phyloP scores from a whole-genome alignment of 768 basidiomycete species.

The Xerocomellus amylosporus region DNA sequence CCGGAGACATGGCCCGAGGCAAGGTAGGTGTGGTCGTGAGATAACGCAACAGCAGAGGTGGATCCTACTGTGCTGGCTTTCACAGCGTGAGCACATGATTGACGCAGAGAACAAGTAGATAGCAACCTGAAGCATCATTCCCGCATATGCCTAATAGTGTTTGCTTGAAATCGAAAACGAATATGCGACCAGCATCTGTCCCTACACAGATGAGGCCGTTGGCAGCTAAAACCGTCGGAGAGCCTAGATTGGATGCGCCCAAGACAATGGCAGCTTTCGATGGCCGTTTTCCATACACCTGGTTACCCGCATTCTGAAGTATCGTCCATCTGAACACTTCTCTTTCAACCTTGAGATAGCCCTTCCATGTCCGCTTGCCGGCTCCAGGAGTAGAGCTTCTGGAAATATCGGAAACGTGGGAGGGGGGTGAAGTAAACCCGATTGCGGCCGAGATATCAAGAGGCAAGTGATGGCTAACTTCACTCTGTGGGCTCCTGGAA shows the following conservation, averaged over 20 bases:
- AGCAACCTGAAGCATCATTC: slow-evolving; percentile 58
- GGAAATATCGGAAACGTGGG: slow-evolving; percentile 70
- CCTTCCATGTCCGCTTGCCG: slow-evolving; percentile 21
- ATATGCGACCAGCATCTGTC: slow-evolving; percentile 70
- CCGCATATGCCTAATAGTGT: slow-evolving; percentile 78
- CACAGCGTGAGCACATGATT: slow-evolving; percentile 18
- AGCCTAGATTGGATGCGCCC: slow-evolving; percentile 55
- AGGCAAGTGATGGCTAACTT: slow-evolving; percentile 43
- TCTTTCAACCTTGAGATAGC: slow-evolving; percentile 32
- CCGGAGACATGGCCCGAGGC: slow-evolving; percentile 86
- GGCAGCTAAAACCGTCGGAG: slow-evolving; percentile 77
- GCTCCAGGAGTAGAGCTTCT: slow-evolving; percentile 57
- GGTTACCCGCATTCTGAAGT: slow-evolving; percentile 55
- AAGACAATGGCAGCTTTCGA: slow-evolving; percentile 63
- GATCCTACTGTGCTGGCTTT: slow-evolving; percentile 64
- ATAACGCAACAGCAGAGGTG: slow-evolving; percentile 87
- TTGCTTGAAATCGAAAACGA: slow-evolving; percentile 91
- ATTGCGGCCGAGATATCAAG: slow-evolving; percentile 43
- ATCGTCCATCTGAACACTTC: slow-evolving; percentile 78
- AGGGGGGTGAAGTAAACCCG: slow-evolving; percentile 52
- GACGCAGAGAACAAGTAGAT: slow-evolving; percentile 3
- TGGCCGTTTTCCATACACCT: slow-evolving; percentile 50
- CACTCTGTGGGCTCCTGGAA: slow-evolving; percentile 44
- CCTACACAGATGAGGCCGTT: slow-evolving; percentile 91
- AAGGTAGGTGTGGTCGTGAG: slow-evolving; percentile 90